Evolutionary conservation across 805 yeast genomes (phyloP).

Genomic region (Scheffersomyces ergatensis): DNA sequence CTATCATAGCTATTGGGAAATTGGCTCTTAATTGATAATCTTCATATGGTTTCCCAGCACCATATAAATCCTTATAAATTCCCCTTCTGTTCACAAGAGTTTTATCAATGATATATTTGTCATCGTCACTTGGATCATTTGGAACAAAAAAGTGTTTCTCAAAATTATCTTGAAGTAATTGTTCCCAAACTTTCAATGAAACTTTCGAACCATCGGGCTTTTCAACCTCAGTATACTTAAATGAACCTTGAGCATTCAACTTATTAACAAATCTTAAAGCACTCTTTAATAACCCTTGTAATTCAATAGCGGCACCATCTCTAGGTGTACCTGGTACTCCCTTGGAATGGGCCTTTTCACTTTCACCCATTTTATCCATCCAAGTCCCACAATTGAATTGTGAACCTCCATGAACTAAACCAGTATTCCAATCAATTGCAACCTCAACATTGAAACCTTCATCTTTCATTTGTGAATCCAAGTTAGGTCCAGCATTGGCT

Average conservation of each 20-base stretch:
- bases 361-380: slow-evolving; percentile 99
- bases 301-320: slow-evolving; percentile 95
- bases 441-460: slow-evolving; percentile 88
- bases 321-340: slow-evolving; percentile 98
- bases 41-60: slow-evolving; percentile 82
- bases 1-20: slow-evolving; percentile 89
- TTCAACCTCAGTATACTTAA: slow-evolving; percentile 55
- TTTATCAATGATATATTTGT: slow-evolving; percentile 58
- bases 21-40: slow-evolving; percentile 93
- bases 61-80: slow-evolving; percentile 83
- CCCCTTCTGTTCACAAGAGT: slow-evolving; percentile 83
- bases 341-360: slow-evolving; percentile 72
- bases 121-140: slow-evolving; percentile 56
- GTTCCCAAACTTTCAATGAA: slow-evolving; percentile 69
- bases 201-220: slow-evolving; percentile 58
- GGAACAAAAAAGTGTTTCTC: slow-evolving; percentile 83
- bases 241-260: slow-evolving; percentile 52
- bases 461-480: slow-evolving; percentile 89
- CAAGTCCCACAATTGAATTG: slow-evolving; percentile 96
- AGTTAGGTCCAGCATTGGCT: slow-evolving; percentile 87
- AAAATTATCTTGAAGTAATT: slow-evolving; percentile 64
- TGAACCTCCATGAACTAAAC: slow-evolving; percentile 86
- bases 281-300: slow-evolving; percentile 85
- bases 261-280: slow-evolving; percentile 74
- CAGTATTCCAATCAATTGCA: slow-evolving; percentile 83